These are phyloP conservation scores for Eucalyptus viminalis DNA, from an alignment of 345 rosid species.

Conservation along the genomic window DNA sequence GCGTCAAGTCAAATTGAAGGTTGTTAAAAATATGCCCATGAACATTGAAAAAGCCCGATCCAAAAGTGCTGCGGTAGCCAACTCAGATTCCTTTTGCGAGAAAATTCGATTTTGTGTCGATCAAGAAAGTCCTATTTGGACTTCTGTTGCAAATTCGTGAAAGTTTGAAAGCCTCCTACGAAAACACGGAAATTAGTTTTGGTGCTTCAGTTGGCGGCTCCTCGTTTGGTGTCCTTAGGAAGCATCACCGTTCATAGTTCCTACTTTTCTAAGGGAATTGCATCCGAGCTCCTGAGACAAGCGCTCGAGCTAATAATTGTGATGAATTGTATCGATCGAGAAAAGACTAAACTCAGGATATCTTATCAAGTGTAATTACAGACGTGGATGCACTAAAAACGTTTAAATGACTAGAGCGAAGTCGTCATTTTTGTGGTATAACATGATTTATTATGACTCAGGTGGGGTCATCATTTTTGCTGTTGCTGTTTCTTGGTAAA, in stretches of 20 bases:
- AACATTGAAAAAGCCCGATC: neutral
- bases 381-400: neutral
- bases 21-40: neutral
- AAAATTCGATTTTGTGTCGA: neutral
- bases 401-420: neutral
- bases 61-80: neutral
- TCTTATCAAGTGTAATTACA: neutral
- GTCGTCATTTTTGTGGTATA: neutral
- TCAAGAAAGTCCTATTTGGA: neutral
- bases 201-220: neutral
- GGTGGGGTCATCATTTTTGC: no score
- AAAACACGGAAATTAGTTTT: no score
- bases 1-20: neutral
- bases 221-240: neutral
- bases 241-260: neutral
- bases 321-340: neutral
- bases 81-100: neutral
- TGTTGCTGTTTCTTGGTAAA: neutral
- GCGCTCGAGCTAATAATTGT: neutral
- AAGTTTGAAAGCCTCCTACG: neutral
- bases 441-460: neutral
- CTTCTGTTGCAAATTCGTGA: neutral
- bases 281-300: neutral
- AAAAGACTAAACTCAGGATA: neutral
- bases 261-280: neutral